These are phyloP conservation scores for Colletotrichum sp. DNA, from an alignment of 2,329 filamentous ascomycete genomes.

Conservation along the genomic window DNA sequence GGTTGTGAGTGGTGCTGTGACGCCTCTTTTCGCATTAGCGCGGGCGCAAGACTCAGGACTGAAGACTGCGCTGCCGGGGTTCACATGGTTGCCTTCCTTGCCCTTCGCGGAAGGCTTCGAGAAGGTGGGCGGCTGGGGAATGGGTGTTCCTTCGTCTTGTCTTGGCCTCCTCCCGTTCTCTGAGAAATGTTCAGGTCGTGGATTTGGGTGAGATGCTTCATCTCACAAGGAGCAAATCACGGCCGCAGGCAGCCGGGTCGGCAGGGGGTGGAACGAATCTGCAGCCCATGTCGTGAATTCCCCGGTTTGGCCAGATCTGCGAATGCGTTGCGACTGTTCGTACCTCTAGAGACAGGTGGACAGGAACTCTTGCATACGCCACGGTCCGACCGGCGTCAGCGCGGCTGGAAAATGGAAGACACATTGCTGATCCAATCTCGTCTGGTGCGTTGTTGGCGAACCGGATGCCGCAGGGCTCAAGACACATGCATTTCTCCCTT, in stretches of 20 bases:
- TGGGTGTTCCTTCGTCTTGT: background rate
- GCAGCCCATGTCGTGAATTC: background rate
- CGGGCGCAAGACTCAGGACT: constrained; percentile 20
- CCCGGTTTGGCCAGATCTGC: background rate
- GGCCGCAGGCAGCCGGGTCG: background rate
- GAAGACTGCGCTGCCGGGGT: background rate
- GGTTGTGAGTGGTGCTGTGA: background rate
- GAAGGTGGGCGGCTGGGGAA: background rate
- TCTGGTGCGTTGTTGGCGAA: background rate
- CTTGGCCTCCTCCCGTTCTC: background rate
- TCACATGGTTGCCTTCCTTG: background rate
- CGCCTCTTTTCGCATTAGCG: constrained; percentile 17
- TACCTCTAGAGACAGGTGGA: background rate
- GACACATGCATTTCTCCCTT: background rate
- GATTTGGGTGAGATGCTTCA: background rate
- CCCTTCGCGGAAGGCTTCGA: background rate
- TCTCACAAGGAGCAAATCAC: background rate
- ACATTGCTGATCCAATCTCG: background rate
- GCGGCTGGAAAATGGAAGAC: background rate
- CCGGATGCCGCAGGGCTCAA: background rate
- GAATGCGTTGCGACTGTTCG: background rate
- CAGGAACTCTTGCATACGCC: background rate
- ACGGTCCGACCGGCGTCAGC: background rate
- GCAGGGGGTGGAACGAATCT: background rate
- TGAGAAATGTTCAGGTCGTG: background rate